Percentiles rank a stretch among this genome's conserved stretches.
These are phyloP conservation scores for Eimeria sp. DNA, from an alignment of 169 alveolate species.

Conservation along the genomic window DNA sequence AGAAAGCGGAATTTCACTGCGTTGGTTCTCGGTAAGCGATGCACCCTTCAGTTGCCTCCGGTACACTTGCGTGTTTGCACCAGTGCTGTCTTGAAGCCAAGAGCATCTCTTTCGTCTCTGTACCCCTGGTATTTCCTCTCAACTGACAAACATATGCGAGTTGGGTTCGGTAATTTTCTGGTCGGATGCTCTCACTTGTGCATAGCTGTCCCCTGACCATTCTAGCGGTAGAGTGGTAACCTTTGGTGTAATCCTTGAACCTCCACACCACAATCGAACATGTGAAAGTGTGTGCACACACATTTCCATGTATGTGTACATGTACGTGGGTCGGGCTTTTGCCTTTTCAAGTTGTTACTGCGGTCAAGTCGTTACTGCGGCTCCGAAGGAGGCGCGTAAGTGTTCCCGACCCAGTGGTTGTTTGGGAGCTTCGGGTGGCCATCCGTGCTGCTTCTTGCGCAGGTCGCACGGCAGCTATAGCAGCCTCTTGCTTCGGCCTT, in stretches of 20 bases:
- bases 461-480: conserved; percentile 36
- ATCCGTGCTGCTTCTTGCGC: background rate
- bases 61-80: background rate
- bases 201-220: background rate
- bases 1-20: conserved; percentile 38
- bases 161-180: background rate
- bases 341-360: background rate
- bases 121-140: background rate
- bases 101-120: background rate
- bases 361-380: background rate
- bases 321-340: background rate
- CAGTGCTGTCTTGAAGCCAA: background rate
- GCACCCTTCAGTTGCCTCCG: background rate
- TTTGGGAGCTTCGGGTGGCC: background rate
- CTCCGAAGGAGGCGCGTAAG: background rate
- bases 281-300: background rate
- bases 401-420: background rate
- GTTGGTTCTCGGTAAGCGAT: conserved; percentile 16
- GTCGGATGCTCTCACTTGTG: background rate
- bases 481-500: conserved; percentile 31
- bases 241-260: background rate
- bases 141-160: no score
- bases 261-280: background rate
- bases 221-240: background rate
- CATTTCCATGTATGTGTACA: background rate